Percentiles rank a stretch among this genome's conserved stretches.
Conservation (phyloP, 768 basidiomycete genomes). For the Leccinum rimulosum region DNA sequence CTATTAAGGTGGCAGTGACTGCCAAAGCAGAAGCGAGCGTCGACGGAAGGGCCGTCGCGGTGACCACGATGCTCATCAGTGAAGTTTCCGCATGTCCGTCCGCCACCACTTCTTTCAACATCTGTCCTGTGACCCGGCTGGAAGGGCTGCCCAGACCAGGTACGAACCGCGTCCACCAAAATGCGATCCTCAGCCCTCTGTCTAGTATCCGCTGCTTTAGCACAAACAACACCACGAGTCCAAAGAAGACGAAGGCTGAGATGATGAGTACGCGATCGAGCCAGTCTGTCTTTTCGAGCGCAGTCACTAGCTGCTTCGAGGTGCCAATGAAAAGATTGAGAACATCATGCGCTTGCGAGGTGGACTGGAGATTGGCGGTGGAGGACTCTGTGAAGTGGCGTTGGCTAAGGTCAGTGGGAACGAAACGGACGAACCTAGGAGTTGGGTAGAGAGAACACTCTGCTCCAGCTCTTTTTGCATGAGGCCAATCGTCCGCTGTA, state of each 20-base stretch:
- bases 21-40: slow-evolving; percentile 13
- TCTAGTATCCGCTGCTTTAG: slow-evolving; percentile 86
- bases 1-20: slow-evolving; percentile 3
- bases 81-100: background rate
- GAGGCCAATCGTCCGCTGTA: slow-evolving; percentile 77
- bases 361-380: slow-evolving; percentile 68
- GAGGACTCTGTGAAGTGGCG: slow-evolving; percentile 57
- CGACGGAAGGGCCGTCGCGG: slow-evolving; percentile 4
- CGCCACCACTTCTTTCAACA: slow-evolving; percentile 7
- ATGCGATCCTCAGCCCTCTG: slow-evolving; percentile 70
- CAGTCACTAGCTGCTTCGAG: slow-evolving; percentile 82
- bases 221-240: slow-evolving; percentile 81
- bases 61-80: slow-evolving; percentile 7
- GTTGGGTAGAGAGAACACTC: slow-evolving; percentile 81
- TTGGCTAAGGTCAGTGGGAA: background rate
- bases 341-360: slow-evolving; percentile 74
- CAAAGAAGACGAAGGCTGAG: slow-evolving; percentile 77
- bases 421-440: slow-evolving; percentile 58
- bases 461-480: slow-evolving; percentile 94
- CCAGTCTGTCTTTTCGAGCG: slow-evolving; percentile 89
- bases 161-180: slow-evolving; percentile 85
- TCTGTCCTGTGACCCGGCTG: background rate
- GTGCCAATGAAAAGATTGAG: slow-evolving; percentile 69
- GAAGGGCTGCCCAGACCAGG: slow-evolving; percentile 34
- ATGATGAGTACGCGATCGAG: slow-evolving; percentile 87